Evolutionary conservation across 2,329 filamentous ascomycete species (phyloP), one percentile per base, ranked within the genome.

Genomic region (Fusarium algeriense): DNA sequence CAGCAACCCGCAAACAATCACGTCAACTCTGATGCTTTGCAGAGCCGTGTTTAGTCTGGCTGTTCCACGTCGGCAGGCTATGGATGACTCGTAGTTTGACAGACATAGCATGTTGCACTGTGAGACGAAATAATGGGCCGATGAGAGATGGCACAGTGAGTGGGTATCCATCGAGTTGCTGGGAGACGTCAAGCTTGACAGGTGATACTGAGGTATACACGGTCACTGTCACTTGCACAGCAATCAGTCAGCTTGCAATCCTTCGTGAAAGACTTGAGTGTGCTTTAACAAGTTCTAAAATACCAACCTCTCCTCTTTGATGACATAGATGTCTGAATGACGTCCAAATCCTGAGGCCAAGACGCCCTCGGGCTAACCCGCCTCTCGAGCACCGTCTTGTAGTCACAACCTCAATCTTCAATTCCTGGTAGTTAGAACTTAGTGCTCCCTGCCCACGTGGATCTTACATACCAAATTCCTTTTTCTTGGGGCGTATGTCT

Each of bases 391-490:
- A 49, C 28, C 17, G 40, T n/a, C 35, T 10, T 23, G 32, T 26
- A 52, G 48, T 37, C 23, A 12, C 32, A 54, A 13, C 26, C n/a
- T 41, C 26, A 43, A 41, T 34, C 26, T 35, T 60, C n/a, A 37
- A 57, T 56, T 28, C 55, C 50, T 55, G 30, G 20, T 13, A 43
- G 32, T 40, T 26, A 17, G 17, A 10, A 28, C 65, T 28, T 56
- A 50, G 56, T 67, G 19, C 45, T 28, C 56, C 41, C 34, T 53
- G 46, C n/a, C 69, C 68, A 71, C 69, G 68, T 71, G 69, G 69
- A 32, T 17, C 20, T 69, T 54, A 19, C 58, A 71, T 71, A 53
- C 35, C 37, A 44, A 30, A 26, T 41, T 71, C 20, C 64, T 63
- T 49, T 23, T 54, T 60, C 46, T 55, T 50, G 30, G 49, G n/a